Base-by-base conservation (phyloP, 192 early-diverging fungal species). In the Podila epicladia region DNA sequence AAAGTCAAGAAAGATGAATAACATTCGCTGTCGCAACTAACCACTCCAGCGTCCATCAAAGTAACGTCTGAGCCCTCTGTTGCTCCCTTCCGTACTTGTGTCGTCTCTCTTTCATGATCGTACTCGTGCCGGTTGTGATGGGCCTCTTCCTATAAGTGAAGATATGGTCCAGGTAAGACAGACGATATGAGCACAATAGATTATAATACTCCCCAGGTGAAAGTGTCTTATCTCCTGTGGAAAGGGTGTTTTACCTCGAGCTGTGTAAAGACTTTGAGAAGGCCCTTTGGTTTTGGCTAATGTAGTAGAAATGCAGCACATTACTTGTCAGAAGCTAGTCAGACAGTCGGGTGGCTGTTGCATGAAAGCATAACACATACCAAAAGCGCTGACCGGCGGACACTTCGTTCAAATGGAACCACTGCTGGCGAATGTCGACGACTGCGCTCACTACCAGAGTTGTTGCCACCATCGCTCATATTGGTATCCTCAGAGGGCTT, bases 381-480 rank as follows among this genome's bases (percentile, higher is more conserved):
- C 38, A 79, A 49, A 11, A 79, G 32, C 15, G 76, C 69, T n/a
- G 76, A 79, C 3, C 76, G 69, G 5, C 76, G 69, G 22, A 79
- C 70, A 65, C 70, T 79, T 48, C 76, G 66, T 48, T 79, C 76
- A 22, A 68, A 79, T 8, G 76, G 69, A n/a, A 71, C 69, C 1
- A 79, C 76, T 2, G 76, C 76, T 20, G 76, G 76, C 2, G 76
- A 79, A 33, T 79, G 76, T 28, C 76, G 31, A 49, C 76, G 49
- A 51, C 76, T 63, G 15, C 76, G 76, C 58, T 79, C 76, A 58
- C 70, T 79, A 19, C 76, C 76, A 45, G 76, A 79, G 24, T 79
- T 72, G 55, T 79, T 79, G 19, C 76, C 76, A 22, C 76, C 76
- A 15, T 79, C 76, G 70, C 76, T 79, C 76, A 79, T 79, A 37